These are phyloP conservation scores for Trichoderma afroharzianum DNA, from an alignment of 2,329 filamentous ascomycete species.

Conservation along the genomic window DNA sequence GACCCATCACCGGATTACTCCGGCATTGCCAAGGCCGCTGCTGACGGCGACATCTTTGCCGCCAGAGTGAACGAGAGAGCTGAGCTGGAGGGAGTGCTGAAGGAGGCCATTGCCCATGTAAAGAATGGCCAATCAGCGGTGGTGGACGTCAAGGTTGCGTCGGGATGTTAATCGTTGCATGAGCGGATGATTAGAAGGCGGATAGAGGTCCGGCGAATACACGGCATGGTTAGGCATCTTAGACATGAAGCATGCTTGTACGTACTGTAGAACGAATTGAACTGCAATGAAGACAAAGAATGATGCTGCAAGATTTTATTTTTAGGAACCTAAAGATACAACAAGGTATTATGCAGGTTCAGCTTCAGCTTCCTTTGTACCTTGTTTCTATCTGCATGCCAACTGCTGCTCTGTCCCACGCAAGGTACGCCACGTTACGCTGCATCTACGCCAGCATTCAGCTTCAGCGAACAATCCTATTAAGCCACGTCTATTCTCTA, in stretches of 20 bases:
- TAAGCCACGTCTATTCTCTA: neutral
- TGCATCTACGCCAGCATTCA: neutral
- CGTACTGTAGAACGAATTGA: neutral
- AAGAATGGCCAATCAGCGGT: slow-evolving; percentile 50
- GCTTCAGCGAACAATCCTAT: neutral
- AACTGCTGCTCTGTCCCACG: neutral
- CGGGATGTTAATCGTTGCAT: slow-evolving; percentile 35
- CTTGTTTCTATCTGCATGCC: neutral
- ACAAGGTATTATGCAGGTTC: neutral
- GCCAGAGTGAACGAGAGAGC: slow-evolving; percentile 44
- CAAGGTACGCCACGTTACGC: neutral
- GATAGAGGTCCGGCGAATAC: neutral
- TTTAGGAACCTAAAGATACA: neutral
- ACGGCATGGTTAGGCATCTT: neutral
- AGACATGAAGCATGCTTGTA: neutral
- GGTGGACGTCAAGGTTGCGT: slow-evolving; percentile 49
- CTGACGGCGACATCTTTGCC: slow-evolving; percentile 50
- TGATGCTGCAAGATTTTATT: neutral
- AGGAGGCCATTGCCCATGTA: slow-evolving; percentile 49
- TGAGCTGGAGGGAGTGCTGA: slow-evolving; percentile 45
- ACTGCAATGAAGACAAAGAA: neutral
- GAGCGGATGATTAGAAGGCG: neutral
- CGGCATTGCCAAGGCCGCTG: slow-evolving; percentile 58
- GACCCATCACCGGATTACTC: slow-evolving; percentile 55
- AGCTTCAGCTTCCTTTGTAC: neutral